These are phyloP conservation scores for Tricharina praecox DNA, from an alignment of 495 filamentous ascomycete species.

Conservation along the genomic window DNA sequence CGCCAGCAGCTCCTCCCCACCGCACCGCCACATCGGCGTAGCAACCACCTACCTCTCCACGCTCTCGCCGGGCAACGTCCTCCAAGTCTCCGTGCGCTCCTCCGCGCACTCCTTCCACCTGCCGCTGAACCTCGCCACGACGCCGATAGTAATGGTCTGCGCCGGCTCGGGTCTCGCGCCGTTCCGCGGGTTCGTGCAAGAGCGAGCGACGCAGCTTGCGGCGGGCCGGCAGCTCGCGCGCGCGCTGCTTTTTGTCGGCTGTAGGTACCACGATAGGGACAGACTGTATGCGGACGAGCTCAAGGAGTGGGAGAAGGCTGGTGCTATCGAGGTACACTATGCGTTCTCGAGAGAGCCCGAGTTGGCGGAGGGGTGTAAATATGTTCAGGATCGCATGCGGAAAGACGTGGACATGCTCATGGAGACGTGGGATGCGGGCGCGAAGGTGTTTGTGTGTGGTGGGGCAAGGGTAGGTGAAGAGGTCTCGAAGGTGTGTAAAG, in stretches of 20 bases:
- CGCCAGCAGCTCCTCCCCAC: constrained; percentile 36
- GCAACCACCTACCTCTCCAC: constrained; percentile 39
- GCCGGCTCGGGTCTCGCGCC: constrained; percentile 47
- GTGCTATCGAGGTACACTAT: constrained; percentile 41
- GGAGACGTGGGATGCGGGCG: constrained; percentile 39
- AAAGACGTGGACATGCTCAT: constrained; percentile 36
- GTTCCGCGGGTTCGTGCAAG: constrained; percentile 54
- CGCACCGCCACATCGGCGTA: constrained; percentile 34
- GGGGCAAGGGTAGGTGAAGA: constrained; percentile 42
- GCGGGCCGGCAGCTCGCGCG: constrained; percentile 38
- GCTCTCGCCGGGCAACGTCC: constrained; percentile 40
- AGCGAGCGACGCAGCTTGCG: constrained; percentile 41
- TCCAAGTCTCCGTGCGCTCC: constrained; percentile 43
- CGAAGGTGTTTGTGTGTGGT: constrained; percentile 52
- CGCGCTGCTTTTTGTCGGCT: constrained; percentile 49
- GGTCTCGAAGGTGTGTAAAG: constrained; percentile 37
- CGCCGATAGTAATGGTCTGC: constrained; percentile 49
- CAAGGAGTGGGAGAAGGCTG: constrained; percentile 37
- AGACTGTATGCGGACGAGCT: constrained; percentile 46
- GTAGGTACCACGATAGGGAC: constrained; percentile 40
- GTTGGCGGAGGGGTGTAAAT: constrained; percentile 30
- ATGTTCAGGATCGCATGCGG: constrained; percentile 49
- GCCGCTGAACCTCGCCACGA: constrained; percentile 40
- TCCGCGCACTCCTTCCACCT: constrained; percentile 49
- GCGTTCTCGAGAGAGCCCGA: constrained; percentile 36